These are phyloP conservation scores for Setaria italica DNA, from an alignment of 202 grass and related monocot species.

Conservation along the genomic window DNA sequence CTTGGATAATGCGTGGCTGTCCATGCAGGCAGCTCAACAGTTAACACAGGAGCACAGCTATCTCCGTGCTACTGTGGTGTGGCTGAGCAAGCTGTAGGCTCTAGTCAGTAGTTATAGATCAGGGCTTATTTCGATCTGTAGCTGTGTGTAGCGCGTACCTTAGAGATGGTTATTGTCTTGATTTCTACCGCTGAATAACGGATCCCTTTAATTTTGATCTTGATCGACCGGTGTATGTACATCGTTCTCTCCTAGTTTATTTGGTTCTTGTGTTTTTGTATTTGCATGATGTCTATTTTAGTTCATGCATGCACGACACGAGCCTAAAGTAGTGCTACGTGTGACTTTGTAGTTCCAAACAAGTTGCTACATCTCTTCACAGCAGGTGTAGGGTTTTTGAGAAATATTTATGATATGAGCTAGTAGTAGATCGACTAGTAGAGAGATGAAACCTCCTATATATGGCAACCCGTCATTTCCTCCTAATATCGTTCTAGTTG, in stretches of 20 bases:
- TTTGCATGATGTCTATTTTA: background rate
- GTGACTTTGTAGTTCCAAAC: background rate
- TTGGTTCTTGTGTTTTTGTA: background rate
- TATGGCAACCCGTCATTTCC: no score
- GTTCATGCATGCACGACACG: background rate
- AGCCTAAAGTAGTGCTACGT: background rate
- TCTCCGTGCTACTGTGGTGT: background rate
- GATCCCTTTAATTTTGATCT: background rate
- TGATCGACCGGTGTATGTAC: background rate
- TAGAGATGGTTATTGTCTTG: background rate
- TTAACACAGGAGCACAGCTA: background rate
- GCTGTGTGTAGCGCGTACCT: background rate
- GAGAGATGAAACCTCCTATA: no score
- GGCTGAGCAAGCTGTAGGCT: background rate
- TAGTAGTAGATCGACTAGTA: no score
- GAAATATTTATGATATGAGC: no score
- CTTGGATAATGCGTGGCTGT: background rate
- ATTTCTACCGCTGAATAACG: conserved; percentile 23
- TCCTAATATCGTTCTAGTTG: no score
- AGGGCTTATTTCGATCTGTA: background rate
- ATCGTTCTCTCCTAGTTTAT: background rate
- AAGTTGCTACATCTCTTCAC: background rate
- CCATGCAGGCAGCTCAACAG: background rate
- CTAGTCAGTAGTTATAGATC: background rate
- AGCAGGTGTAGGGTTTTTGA: background rate